Conservation (phyloP, 495 filamentous ascomycete genomes). For the Trichocladium uniseriatum region DNA sequence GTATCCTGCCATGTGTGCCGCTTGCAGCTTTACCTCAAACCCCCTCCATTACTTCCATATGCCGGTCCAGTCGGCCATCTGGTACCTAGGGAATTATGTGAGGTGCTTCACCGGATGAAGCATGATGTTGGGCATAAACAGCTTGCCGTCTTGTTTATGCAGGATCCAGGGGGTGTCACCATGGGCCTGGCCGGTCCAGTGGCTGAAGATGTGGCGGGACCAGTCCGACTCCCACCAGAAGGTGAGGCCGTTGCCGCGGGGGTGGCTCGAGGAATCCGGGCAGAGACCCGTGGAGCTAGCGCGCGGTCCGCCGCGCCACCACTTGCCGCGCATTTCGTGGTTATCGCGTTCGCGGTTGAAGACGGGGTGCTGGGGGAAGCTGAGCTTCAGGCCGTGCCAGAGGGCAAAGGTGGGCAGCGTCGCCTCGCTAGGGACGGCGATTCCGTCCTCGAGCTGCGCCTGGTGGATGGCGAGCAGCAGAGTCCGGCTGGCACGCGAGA, state of each 20-base stretch:
- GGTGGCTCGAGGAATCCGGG: slow-evolving; percentile 16
- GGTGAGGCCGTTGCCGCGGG: slow-evolving; percentile 18
- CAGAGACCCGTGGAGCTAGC: slow-evolving; percentile 20
- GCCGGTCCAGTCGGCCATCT: too few species aligned
- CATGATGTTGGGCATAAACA: slow-evolving; percentile 25
- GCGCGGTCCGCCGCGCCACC: slow-evolving; percentile 31
- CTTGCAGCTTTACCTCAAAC: too few species aligned
- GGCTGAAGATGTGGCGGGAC: slow-evolving; percentile 17
- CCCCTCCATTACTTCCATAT: too few species aligned
- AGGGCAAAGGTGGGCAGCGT: slow-evolving; percentile 32
- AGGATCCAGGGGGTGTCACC: slow-evolving; percentile 20
- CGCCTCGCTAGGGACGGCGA: slow-evolving; percentile 29
- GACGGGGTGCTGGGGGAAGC: slow-evolving; percentile 29
- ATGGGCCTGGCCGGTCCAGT: slow-evolving; percentile 14
- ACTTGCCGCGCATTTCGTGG: slow-evolving; percentile 10
- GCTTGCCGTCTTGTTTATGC: slow-evolving; percentile 14
- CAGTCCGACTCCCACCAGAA: slow-evolving; percentile 30
- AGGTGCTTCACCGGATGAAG: slow-evolving; percentile 28
- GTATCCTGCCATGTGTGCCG: too few species aligned
- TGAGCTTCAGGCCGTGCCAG: slow-evolving; percentile 35
- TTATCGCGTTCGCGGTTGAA: slow-evolving; percentile 20
- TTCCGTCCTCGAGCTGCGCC: slow-evolving; percentile 19
- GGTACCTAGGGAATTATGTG: neutral
- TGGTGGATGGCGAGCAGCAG: slow-evolving; percentile 25
- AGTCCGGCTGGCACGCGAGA: slow-evolving; percentile 20